Evolutionary conservation across 2,329 filamentous ascomycete genomes (phyloP), one percentile per base, ranked within the genome.

Genomic region (Xylariomycetidae sp.): DNA sequence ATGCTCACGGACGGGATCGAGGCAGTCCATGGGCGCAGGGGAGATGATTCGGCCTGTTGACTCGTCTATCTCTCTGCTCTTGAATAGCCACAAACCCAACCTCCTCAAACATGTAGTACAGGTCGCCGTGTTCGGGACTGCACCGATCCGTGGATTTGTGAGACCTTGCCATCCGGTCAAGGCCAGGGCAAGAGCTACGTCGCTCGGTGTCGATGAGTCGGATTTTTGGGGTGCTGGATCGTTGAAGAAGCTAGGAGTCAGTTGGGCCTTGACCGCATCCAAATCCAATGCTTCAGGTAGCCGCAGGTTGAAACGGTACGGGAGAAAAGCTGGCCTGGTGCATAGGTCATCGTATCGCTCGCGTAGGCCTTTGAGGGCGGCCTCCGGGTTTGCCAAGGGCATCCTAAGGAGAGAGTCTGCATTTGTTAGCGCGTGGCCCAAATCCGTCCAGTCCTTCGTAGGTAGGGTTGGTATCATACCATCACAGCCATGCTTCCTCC

Each of bases 51-150:
- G 52, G 22, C 69, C 59, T 0, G 68, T 69, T 12, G 63, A 59
- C 2, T 65, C 63, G 37, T 76, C 71, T 19, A 82, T 72, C 48
- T 76, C 74, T 58, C 81, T 88, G 57, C 79, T 81, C 51, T 79
- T 83, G 57, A 94, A 96, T 67, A 98, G 82, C 92, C 92, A 98
- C 2, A 98, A 69, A 0, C 92, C 92, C 0, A 96, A 68, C 2
- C 89, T 79, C 38, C 92, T 79, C 52, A 94, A 84, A 56, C 92
- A 98, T 14, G 86, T 85, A 38, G 82, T 74, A 58, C 92, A 98
- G 4, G 79, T 79, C 5, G 85, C 80, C 12, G 90, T 75, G 39
- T 86, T 83, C 25, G 81, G 77, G 15, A 82, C 75, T 2, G 76
- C 60, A 53, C 79, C 58, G 49, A 78, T 61, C 53, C 69, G 61